Conservation (phyloP, 768 basidiomycete species). For the Candolleomyces aberdarensis region DNA sequence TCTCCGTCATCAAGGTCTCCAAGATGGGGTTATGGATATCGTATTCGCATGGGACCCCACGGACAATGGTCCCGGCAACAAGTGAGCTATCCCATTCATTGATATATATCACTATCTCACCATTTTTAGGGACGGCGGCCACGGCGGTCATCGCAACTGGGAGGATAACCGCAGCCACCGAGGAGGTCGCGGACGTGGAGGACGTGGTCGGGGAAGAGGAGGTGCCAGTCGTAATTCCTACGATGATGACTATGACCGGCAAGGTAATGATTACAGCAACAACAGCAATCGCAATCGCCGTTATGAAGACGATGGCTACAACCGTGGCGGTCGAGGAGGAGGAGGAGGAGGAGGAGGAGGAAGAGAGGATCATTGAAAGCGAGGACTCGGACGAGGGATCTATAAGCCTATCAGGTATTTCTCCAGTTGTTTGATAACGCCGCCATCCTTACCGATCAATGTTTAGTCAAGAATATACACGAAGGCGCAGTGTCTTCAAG, state of each 20-base stretch:
- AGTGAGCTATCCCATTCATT: neutral
- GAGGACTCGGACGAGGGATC: too few species aligned
- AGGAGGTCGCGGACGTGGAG: slow-evolving; percentile 36
- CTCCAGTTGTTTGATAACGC: too few species aligned
- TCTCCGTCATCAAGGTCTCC: slow-evolving; percentile 71
- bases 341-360: slow-evolving; percentile 28
- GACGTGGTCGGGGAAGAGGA: slow-evolving; percentile 40
- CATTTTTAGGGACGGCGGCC: slow-evolving; percentile 28
- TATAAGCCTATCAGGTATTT: too few species aligned
- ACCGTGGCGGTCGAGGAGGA: slow-evolving; percentile 24
- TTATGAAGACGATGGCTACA: slow-evolving; percentile 38
- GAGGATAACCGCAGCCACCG: slow-evolving; percentile 41
- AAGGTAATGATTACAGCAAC: slow-evolving; percentile 47
- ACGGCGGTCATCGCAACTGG: slow-evolving; percentile 38
- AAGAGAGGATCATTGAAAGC: too few species aligned
- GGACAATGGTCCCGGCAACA: slow-evolving; percentile 7
- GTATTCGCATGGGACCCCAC: slow-evolving; percentile 80
- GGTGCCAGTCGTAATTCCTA: slow-evolving; percentile 25
- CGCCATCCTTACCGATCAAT: too few species aligned
- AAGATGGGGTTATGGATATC: slow-evolving; percentile 89
- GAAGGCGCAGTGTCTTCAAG: too few species aligned
- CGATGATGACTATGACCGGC: slow-evolving; percentile 47
- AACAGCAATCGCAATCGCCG: slow-evolving; percentile 26
- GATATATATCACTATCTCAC: neutral
- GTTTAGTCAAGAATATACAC: too few species aligned